Evolutionary conservation across 2,329 filamentous ascomycete genomes (phyloP), one percentile per base, ranked within the genome.

Genomic region (Helotiales sp.): DNA sequence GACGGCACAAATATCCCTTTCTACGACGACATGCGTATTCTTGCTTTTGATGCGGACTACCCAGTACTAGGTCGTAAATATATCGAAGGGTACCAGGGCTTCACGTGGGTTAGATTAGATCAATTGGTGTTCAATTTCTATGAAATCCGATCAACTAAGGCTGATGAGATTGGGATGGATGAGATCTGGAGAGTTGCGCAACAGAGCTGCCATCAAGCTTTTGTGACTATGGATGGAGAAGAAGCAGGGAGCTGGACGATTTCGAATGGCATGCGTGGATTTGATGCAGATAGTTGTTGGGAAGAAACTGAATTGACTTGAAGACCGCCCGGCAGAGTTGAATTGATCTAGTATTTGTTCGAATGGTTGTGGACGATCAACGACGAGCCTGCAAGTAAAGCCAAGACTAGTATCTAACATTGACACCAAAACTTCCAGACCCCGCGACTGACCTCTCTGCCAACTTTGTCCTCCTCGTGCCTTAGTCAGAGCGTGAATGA

Each of bases 91-190:
- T 61, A 61, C 22, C 2, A 28, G 22, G 59, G 59, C 1, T 61
- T 32, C 13, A 49, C 59, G 7, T 50, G 59, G 43, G 59, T 61
- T 1, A 50, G 40, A 13, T 15, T 61, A 2, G 59, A 61, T 50
- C 43, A 61, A 13, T 10, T 61, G n/a, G 54, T 68, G 6, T 63
- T 60, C 32, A 57, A 63, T 22, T 68, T 68, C 22, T 68, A 66
- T 40, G 47, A 63, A 20, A 43, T 68, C 13, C 54, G 60, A 8
- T 60, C 8, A 13, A 60, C 57, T 5, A 63, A 50, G 11, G 65
- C 32, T 1, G 37, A 64, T 5, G 57, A 63, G 13, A 32, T 63
- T 34, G 50, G 43, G 6, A 68, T 65, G 63, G 66, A 65, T 65
- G n/a, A 65, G 6, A 65, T 68, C 34, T 65, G 63, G 66, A 43